phyloP scores from a whole-genome alignment of 441 rosid genomes.

The Eutrema salsugineum region DNA sequence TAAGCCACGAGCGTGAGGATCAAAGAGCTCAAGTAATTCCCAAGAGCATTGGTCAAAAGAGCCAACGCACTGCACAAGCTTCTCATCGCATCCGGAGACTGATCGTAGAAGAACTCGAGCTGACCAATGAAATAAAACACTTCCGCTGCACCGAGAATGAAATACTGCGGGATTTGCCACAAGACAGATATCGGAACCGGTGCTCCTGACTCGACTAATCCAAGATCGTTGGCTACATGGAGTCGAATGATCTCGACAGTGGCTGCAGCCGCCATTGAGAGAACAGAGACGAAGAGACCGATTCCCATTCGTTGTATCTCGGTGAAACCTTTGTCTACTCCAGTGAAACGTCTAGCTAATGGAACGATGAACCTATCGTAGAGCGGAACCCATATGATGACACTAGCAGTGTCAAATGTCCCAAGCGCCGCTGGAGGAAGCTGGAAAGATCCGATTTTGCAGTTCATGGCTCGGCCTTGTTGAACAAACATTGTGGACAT shows the following conservation, averaged over 20 bases:
- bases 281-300: slow-evolving; percentile 67
- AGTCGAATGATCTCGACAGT: slow-evolving; percentile 64
- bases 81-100: slow-evolving; percentile 90
- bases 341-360: slow-evolving; percentile 69
- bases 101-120: slow-evolving; percentile 83
- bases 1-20: slow-evolving; percentile 71
- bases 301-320: slow-evolving; percentile 85
- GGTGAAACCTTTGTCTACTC: slow-evolving; percentile 77
- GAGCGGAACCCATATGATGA: slow-evolving; percentile 79
- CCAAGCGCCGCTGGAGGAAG: slow-evolving; percentile 84
- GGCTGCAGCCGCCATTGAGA: slow-evolving; percentile 78
- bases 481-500: slow-evolving; percentile 87
- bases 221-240: slow-evolving; percentile 63
- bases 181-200: slow-evolving; percentile 68
- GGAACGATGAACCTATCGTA: slow-evolving; percentile 76
- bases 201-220: slow-evolving; percentile 47
- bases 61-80: slow-evolving; percentile 76
- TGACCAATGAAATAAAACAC: slow-evolving; percentile 71
- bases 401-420: slow-evolving; percentile 61
- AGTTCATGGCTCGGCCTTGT: slow-evolving; percentile 85
- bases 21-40: slow-evolving; percentile 75
- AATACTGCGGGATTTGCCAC: slow-evolving; percentile 84
- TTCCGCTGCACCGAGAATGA: slow-evolving; percentile 75
- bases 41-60: slow-evolving; percentile 67
- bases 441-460: slow-evolving; percentile 68